phyloP scores from a whole-genome alignment of 2,329 filamentous ascomycete species.

The Pseudocercospora vitis region DNA sequence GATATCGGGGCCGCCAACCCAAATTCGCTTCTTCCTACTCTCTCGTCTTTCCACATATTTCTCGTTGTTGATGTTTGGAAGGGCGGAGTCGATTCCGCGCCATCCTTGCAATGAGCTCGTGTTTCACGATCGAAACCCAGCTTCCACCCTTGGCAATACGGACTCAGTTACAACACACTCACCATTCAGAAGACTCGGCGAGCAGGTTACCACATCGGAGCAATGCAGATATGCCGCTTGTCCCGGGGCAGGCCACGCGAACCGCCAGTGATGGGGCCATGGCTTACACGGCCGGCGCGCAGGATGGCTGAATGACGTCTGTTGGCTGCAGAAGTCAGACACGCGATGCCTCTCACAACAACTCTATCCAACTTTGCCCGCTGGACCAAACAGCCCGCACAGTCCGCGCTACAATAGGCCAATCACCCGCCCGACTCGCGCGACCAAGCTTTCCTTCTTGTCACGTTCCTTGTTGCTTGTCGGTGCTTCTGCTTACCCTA shows the following conservation, averaged over 20 bases:
- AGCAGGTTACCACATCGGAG: not conserved
- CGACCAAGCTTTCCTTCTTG: not conserved
- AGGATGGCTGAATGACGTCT: not conserved
- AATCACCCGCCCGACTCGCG: too few relatives aligned
- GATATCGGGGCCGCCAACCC: too few relatives aligned
- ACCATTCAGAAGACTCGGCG: constrained; percentile 2
- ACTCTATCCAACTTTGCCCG: constrained; percentile 8
- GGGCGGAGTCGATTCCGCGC: too few relatives aligned
- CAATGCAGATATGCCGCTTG: not conserved
- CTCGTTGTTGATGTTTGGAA: too few relatives aligned
- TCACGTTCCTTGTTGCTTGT: too few relatives aligned
- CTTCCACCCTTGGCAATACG: too few relatives aligned
- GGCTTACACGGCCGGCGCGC: too few relatives aligned
- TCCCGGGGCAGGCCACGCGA: not conserved
- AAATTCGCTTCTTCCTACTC: too few relatives aligned
- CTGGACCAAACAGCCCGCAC: constrained; percentile 1
- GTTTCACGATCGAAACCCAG: too few relatives aligned
- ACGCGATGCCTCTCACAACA: constrained; percentile 4
- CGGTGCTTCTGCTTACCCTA: not conserved
- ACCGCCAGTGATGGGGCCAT: constrained; percentile 1
- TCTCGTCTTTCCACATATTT: too few relatives aligned
- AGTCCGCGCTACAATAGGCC: too few relatives aligned
- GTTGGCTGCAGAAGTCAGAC: not conserved
- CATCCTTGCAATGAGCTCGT: not conserved
- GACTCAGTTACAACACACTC: not conserved